Evolutionary conservation across 23 red algal genomes (phyloP), one percentile per base, ranked within the genome.

Genomic region (Chondrus crispus): DNA sequence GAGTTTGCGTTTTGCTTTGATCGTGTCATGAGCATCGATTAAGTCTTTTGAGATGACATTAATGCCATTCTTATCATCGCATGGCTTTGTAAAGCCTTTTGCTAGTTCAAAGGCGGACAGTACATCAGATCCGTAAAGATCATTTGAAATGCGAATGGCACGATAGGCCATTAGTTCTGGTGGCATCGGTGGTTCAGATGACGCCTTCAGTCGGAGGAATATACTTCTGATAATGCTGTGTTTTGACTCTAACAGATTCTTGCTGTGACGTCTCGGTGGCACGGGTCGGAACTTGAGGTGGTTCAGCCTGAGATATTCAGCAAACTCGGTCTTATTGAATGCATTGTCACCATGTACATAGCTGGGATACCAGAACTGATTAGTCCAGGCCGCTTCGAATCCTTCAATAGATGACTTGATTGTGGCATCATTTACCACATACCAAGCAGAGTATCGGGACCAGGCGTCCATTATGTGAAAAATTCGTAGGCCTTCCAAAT

Each of bases 41-140:
- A 83, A 60, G 7, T 83, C 78, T 30, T 83, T 26, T 28, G 78
- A 45, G 24, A 83, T 12, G 26, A 83, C 2, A 83, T 58, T 63
- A 29, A n/a, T 62, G 32, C 1, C 28, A n/a, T n/a, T n/a, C n/a
- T n/a, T n/a, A n/a, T n/a, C n/a, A 54, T 60, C 78, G 41, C 55
- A 24, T 35, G 78, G 45, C 46, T 62, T 54, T 26, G 78, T 60
- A 45, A 1, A 83, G 46, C 78, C 52, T 60, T 83, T 83, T 26
- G 1, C 78, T 52, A 83, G 41, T 83, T 83, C 78, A 45, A 83
- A 83, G 29, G 78, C 1, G 32, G 78, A 83, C 52, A 83, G 26
- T 1, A 52, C 29, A 83, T 83, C 14, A 62, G 55, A 60, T 83
- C 53, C 52, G 40, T 83, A 83, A 47, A 83, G 78, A 38, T 83